Percentiles rank a stretch among this genome's conserved stretches.
These are phyloP conservation scores for Periconia digitata DNA, from an alignment of 2,329 filamentous ascomycete genomes.

Conservation along the genomic window DNA sequence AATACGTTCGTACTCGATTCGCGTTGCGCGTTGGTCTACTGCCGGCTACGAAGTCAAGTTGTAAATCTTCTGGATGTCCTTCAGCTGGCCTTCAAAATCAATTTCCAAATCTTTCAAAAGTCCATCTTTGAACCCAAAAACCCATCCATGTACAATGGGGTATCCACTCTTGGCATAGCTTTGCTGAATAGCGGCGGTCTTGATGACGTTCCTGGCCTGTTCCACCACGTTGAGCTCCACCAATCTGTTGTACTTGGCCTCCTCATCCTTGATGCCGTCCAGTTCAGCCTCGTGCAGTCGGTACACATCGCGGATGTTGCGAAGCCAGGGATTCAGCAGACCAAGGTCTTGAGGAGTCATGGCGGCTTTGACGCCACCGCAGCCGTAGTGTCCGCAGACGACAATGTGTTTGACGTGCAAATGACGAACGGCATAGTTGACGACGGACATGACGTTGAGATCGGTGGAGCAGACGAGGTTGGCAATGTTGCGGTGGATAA, in stretches of 20 bases:
- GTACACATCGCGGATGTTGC: constrained; percentile 75
- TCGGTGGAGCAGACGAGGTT: constrained; percentile 45
- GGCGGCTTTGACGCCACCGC: constrained; percentile 67
- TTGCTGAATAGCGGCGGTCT: constrained; percentile 58
- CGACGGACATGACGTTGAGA: constrained; percentile 45
- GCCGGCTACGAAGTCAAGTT: constrained; percentile 41
- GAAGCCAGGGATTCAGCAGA: constrained; percentile 71
- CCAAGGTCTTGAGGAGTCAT: constrained; percentile 68
- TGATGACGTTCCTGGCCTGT: constrained; percentile 43
- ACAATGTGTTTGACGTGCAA: constrained; percentile 66
- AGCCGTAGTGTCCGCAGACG: constrained; percentile 69
- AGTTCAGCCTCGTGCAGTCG: constrained; percentile 71
- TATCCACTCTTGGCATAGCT: constrained; percentile 64
- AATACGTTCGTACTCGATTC: too few species aligned
- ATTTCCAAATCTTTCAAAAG: constrained; percentile 66
- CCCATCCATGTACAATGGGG: constrained; percentile 73
- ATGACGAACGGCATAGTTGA: constrained; percentile 45
- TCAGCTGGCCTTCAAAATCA: constrained; percentile 60
- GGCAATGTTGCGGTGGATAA: constrained; percentile 40
- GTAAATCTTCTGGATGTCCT: constrained; percentile 66
- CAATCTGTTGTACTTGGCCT: constrained; percentile 34
- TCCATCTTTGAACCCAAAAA: constrained; percentile 70
- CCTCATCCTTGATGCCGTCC: constrained; percentile 45
- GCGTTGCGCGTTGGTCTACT: too few species aligned
- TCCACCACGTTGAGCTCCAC: constrained; percentile 44